These are phyloP conservation scores for Colletotrichum sp. DNA, from an alignment of 2,329 filamentous ascomycete species.

Conservation along the genomic window DNA sequence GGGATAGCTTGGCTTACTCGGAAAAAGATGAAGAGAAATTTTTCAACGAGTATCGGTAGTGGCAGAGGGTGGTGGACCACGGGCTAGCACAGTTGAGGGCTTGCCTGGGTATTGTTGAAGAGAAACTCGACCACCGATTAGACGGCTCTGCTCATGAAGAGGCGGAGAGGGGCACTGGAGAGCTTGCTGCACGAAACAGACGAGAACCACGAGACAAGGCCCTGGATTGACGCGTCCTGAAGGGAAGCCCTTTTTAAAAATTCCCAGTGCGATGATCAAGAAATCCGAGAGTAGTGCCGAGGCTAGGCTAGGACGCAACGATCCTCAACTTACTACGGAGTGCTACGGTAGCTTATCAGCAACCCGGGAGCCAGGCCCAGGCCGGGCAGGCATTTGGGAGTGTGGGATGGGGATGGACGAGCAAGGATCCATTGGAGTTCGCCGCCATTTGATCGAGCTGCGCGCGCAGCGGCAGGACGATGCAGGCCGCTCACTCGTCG, in stretches of 20 bases:
- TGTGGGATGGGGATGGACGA: background rate
- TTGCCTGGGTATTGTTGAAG: background rate
- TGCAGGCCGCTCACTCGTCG: background rate
- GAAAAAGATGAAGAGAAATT: background rate
- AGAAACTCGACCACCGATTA: background rate
- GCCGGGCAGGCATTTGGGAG: background rate
- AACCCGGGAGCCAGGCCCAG: conserved; percentile 4
- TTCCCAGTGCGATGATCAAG: conserved; percentile 10
- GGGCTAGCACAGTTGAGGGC: conserved; percentile 1
- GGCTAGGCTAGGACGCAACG: conserved; percentile 3
- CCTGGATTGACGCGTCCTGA: background rate
- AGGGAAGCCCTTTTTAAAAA: conserved; percentile 20
- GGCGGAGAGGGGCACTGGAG: background rate
- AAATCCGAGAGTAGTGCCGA: conserved; percentile 22
- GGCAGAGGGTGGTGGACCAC: background rate
- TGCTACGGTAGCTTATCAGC: conserved; percentile 20
- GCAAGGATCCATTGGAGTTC: background rate
- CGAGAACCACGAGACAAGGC: background rate
- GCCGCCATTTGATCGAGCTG: background rate
- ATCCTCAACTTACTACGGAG: background rate
- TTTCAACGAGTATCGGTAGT: background rate
- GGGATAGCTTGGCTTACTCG: background rate
- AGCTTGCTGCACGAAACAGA: conserved; percentile 15
- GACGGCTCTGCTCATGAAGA: background rate
- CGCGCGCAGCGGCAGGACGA: background rate